Base-by-base conservation (phyloP, 352 stramenopile species). In the Halophytophthora polymorphica region DNA sequence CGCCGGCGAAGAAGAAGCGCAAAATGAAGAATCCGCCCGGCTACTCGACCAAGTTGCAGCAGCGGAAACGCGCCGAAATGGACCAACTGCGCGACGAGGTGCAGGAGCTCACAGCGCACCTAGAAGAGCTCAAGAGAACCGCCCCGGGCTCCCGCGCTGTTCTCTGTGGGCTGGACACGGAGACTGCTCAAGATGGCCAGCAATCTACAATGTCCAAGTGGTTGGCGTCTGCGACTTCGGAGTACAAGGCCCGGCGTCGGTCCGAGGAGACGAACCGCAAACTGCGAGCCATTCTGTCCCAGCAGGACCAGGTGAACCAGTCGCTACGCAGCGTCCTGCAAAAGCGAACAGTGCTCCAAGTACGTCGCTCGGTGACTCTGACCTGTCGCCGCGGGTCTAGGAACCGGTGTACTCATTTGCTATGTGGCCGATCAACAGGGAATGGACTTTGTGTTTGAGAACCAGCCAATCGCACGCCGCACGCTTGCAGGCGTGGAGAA, bases 211-310 rank as follows among this genome's bases (percentile, higher is more conserved):
- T 37, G 28, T 43, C 46, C 14, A 52, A 57, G 42, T 68, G 50
- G 53, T 23, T 60, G 17, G 21, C 51, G 14, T 31, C 52, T 3
- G 19, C 52, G 8, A 49, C 53, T 13, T 17, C 23, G 10, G 41
- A 63, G 33, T 50, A 43, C 12, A 21, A 43, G 1, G 15, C 29
- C 8, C 59, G 59, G 17, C 59, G 31, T 21, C 44, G 54, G 11
- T 51, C 59, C 0, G 59, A 68, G 39, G 53, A 64, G 28, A 64
- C 40, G 15, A 68, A 68, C 19, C 54, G 45, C 38, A 53, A 51
- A 36, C 53, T 67, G 23, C n/a, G n/a, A n/a, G n/a, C n/a, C 6
- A 62, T 62, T 25, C 14, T 58, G 19, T 29, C 28, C 1, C 48
- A 46, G 11, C 55, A 63, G 31, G 35, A 18, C 10, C 28, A 63